Base-by-base conservation (phyloP, 2,329 filamentous ascomycete species). In the Alternaria ventricosa region DNA sequence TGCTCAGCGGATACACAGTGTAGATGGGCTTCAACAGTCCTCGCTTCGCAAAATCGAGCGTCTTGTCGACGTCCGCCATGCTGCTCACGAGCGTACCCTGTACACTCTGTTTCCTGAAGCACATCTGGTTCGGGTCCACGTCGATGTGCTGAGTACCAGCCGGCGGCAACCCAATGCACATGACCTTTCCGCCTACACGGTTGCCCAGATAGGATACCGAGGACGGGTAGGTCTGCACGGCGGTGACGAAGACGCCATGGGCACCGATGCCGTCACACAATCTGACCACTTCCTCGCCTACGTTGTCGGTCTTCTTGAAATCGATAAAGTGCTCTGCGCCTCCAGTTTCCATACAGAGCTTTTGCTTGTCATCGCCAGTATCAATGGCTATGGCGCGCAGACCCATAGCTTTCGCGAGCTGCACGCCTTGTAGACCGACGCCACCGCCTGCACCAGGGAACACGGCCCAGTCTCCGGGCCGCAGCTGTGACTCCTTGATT, bases 371-470 rank as follows among this genome's bases (percentile, higher is more conserved):
- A 1, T 67, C 73, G 10, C 79, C 79, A 0, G 75, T 78, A 44
- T 81, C 79, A 12, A 80, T 73, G 25, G 76, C 79, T n/a, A 81
- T 68, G 0, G 77, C 58, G 5, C 78, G 67, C 6, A 80, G 61
- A 12, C 79, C 78, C 79, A 81, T 81, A 7, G 78, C 79, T 65
- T 78, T 79, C 13, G 79, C 79, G 6, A 81, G 68, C 64, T 81
- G 87, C 2, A 89, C 83, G 9, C 87, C 87, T 68, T 88, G 86
- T 61, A 87, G 85, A 4, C 87, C 87, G 4, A 88, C 87, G 41
- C 85, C 85, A 9, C 87, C 83, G 18, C 82, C 87, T 0, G 84
- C 85, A 15, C 85, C 85, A 5, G 85, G 84, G 65, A 87, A 86
- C 15, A 85, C 83, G 1, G 85, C 84, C 84, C 84, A 88, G 54